These are phyloP conservation scores for Striga asiatica DNA, from an alignment of 257 asterid species.

Conservation along the genomic window DNA sequence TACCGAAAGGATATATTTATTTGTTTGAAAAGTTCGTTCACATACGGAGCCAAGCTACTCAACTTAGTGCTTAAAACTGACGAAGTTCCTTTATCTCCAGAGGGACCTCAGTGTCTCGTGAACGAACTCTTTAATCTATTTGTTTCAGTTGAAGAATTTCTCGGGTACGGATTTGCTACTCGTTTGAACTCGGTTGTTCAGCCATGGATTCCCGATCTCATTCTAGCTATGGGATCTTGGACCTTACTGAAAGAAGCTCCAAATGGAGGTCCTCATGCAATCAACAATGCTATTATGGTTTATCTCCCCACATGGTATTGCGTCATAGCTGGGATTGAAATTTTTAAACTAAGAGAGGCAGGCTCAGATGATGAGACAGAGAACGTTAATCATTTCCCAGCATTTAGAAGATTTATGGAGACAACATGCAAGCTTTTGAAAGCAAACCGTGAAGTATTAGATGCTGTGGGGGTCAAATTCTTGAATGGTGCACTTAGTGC, in stretches of 20 bases:
- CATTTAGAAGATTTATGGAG: conserved; percentile 45
- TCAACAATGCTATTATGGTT: conserved; percentile 18
- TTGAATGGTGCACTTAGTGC: conserved; percentile 35
- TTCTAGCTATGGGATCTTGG: conserved; percentile 57
- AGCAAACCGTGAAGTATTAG: conserved; percentile 41
- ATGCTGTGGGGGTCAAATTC: conserved; percentile 54
- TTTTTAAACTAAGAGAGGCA: conserved; percentile 31
- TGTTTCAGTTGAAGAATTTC: conserved; percentile 53
- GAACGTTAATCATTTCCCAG: conserved; percentile 27
- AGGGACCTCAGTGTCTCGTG: conserved; percentile 35
- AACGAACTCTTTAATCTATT: conserved; percentile 47
- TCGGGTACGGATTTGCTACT: conserved; percentile 51
- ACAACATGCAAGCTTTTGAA: conserved; percentile 34
- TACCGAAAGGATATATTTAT: conserved; percentile 32
- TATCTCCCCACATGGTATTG: conserved; percentile 50
- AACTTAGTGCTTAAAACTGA: conserved; percentile 36
- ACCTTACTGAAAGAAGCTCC: conserved; percentile 34
- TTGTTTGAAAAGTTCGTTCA: conserved; percentile 66
- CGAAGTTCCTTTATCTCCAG: conserved; percentile 29
- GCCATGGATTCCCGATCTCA: conserved; percentile 81
- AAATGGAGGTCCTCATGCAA: conserved; percentile 19
- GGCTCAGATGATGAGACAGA: conserved; percentile 32
- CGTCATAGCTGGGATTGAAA: conserved; percentile 53
- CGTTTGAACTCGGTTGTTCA: conserved; percentile 42
- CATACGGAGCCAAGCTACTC: conserved; percentile 76